Percentiles rank a stretch among this genome's conserved stretches.
phyloP scores from a whole-genome alignment of 2,329 filamentous ascomycete species.

The Davidsoniella eucalypti region DNA sequence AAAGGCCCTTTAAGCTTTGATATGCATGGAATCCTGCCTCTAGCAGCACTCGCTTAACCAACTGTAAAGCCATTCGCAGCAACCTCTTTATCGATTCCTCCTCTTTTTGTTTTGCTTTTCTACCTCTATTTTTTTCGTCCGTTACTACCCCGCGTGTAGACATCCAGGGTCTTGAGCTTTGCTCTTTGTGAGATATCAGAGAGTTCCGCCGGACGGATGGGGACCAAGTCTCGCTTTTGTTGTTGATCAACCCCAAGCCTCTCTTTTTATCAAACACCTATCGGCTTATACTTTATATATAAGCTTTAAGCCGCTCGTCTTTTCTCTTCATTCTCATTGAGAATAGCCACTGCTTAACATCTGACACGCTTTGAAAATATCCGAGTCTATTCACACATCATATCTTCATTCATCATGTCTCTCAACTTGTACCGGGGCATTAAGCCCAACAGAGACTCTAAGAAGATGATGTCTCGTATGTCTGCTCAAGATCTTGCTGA shows the following conservation, averaged over 20 bases:
- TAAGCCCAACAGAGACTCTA: slow-evolving; percentile 3
- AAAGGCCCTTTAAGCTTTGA: too few species aligned
- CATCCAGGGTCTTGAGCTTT: background rate
- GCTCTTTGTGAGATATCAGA: background rate
- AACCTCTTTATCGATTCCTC: background rate
- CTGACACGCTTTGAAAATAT: too few species aligned
- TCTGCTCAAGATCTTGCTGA: slow-evolving; percentile 5
- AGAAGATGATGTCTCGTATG: background rate
- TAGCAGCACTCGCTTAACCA: background rate
- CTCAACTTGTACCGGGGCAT: slow-evolving; percentile 8
- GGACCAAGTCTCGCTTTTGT: background rate
- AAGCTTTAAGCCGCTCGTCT: background rate
- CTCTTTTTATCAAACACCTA: background rate
- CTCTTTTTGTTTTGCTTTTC: background rate
- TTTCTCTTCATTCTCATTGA: background rate
- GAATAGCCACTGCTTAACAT: too few species aligned
- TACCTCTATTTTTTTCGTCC: background rate
- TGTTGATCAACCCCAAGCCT: background rate
- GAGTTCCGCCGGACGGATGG: background rate
- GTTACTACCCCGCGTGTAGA: background rate
- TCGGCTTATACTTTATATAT: background rate
- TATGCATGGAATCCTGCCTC: background rate
- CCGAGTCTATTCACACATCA: too few species aligned
- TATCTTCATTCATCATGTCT: slow-evolving; percentile 3
- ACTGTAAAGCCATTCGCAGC: background rate